A percentile compares a stretch with the other conserved stretches of the same genome.
Evolutionary conservation across 169 alveolate genomes (phyloP).

Genomic region (Plasmodium knowlesi): DNA sequence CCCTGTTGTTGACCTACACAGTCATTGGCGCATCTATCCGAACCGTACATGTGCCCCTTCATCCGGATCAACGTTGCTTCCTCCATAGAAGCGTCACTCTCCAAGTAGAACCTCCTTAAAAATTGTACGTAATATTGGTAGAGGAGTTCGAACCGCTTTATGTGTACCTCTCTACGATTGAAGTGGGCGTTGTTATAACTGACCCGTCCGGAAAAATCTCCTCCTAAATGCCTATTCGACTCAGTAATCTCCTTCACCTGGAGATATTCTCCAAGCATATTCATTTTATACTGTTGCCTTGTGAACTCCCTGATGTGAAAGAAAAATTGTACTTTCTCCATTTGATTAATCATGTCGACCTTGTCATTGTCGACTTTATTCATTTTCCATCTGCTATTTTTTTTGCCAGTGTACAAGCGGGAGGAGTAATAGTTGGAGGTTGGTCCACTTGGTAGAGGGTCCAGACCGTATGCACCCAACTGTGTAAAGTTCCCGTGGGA

Average conservation of each 20-base stretch:
- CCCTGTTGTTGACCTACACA: neutral
- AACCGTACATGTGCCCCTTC: neutral
- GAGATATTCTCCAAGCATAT: slow-evolving; percentile 24
- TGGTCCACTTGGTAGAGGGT: neutral
- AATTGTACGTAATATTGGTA: neutral
- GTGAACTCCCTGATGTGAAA: slow-evolving; percentile 27
- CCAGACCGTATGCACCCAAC: neutral
- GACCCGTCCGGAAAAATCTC: neutral
- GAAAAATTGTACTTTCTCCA: neutral
- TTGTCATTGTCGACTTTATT: neutral
- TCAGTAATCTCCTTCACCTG: neutral
- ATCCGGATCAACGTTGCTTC: neutral
- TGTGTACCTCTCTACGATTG: neutral
- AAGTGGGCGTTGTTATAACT: neutral
- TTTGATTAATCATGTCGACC: neutral
- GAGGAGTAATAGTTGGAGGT: neutral
- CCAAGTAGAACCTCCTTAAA: neutral
- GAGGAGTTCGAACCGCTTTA: neutral
- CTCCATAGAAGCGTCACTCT: neutral
- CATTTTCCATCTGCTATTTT: neutral
- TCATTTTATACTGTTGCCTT: slow-evolving; percentile 71
- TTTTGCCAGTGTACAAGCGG: neutral
- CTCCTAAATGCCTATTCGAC: neutral
- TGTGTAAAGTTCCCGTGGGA: neutral
- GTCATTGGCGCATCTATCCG: neutral